phyloP scores from a whole-genome alignment of 495 filamentous ascomycete genomes.

The Arthonia radiata region DNA sequence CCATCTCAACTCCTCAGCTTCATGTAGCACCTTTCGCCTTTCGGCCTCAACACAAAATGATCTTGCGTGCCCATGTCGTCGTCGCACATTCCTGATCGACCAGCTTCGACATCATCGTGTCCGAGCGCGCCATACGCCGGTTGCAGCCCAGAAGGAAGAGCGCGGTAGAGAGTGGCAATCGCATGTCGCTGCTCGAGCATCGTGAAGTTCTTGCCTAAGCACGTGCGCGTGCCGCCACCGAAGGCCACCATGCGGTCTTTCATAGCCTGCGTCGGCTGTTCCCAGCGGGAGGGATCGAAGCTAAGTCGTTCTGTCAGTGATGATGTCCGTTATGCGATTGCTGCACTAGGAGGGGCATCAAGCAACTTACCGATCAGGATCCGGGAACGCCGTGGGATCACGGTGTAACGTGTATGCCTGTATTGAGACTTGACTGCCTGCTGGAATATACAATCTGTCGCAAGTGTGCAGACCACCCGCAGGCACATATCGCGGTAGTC shows the following conservation, averaged over 20 bases:
- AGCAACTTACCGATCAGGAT: too few relatives aligned
- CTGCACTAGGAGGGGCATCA: too few relatives aligned
- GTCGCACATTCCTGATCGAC: constrained; percentile 14
- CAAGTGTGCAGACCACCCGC: constrained; percentile 22
- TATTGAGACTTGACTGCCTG: constrained; percentile 23
- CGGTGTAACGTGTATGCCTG: constrained; percentile 17
- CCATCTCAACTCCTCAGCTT: too few relatives aligned
- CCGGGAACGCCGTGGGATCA: constrained; percentile 10
- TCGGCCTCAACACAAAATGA: constrained; percentile 20
- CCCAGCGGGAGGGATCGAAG: constrained; percentile 22
- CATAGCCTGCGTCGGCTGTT: constrained; percentile 21
- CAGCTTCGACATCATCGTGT: constrained; percentile 1
- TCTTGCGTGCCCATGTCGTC: constrained; percentile 19
- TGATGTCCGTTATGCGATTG: too few relatives aligned
- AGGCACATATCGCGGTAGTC: constrained; percentile 7
- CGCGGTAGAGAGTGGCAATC: too few relatives aligned
- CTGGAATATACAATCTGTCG: constrained; percentile 22
- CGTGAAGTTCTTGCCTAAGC: not conserved
- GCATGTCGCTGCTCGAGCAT: constrained; percentile 1
- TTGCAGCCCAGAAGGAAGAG: too few relatives aligned
- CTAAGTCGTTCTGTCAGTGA: constrained; percentile 3
- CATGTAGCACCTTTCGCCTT: constrained; percentile 11
- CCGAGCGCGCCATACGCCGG: too few relatives aligned
- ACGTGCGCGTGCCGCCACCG: constrained; percentile 23
- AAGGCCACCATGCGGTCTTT: constrained; percentile 28